Evolutionary conservation across 2,329 filamentous ascomycete species (phyloP).

Genomic region (Alternaria sp.): DNA sequence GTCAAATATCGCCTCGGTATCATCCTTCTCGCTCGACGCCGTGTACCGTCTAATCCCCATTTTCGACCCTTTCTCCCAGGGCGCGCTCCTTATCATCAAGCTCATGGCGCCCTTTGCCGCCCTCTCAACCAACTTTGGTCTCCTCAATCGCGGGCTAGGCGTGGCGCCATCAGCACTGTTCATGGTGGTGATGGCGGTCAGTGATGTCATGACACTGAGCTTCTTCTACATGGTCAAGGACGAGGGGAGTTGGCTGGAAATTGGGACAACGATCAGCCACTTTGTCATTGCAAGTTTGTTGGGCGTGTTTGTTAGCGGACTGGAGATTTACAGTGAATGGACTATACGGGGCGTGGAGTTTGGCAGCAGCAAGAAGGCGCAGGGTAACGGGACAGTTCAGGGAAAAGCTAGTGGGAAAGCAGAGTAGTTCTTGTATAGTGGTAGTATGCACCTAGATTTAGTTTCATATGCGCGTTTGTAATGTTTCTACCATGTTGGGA

Average conservation of each 20-base stretch:
- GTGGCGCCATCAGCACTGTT: constrained; percentile 90
- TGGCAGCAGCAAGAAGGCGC: constrained; percentile 40
- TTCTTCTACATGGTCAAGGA: constrained; percentile 99
- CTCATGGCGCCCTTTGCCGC: constrained; percentile 92
- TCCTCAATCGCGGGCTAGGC: constrained; percentile 83
- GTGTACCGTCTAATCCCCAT: constrained; percentile 87
- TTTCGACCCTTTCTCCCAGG: constrained; percentile 93
- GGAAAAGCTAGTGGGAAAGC: constrained; percentile 10
- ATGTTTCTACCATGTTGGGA: neutral
- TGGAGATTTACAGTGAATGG: constrained; percentile 85
- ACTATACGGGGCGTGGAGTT: constrained; percentile 85
- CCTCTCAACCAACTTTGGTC: constrained; percentile 91
- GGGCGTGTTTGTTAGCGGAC: constrained; percentile 86
- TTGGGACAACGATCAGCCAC: constrained; percentile 95
- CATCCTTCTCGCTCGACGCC: constrained; percentile 91
- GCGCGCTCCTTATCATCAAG: constrained; percentile 85
- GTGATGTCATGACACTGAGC: constrained; percentile 89
- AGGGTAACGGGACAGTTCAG: neutral
- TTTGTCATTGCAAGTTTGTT: constrained; percentile 91
- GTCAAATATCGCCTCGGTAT: constrained; percentile 93
- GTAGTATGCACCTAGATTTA: neutral
- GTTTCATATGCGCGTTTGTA: neutral
- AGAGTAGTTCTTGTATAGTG: constrained; percentile 5
- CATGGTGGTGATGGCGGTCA: constrained; percentile 86
- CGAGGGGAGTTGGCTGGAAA: constrained; percentile 96